Base-by-base conservation (phyloP, 1,139 yeast species). In the Protomyces inouyei region DNA sequence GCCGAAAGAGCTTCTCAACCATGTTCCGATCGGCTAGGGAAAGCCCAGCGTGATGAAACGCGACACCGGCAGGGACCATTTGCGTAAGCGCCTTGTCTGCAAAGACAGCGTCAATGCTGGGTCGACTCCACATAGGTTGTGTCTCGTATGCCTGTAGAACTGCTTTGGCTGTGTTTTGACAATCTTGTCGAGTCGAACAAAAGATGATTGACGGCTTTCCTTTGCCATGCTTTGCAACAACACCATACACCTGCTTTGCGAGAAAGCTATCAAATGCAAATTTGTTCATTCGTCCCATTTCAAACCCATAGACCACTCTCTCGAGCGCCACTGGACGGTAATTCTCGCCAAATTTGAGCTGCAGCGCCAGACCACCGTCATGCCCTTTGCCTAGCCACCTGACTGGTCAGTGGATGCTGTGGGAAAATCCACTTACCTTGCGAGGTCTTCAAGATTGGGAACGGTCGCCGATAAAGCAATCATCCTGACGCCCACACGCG, bases 11-110 rank as follows among this genome's bases (percentile, higher is more conserved):
- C 21, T 72, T 71, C 68, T 84, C 87, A 18, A 83, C 77, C 2
- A 73, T 68, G 16, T 68, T 70, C 55, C 87, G 73, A 69, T 84
- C 87, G 1, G 72, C 73, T 55, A 73, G 68, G 2, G 79, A 72
- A 53, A 84, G 73, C 0, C 87, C 87, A 0, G 87, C 87, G 73
- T 84, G 85, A 68, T 84, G 87, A 66, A 76, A 82, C 0, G 82
- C 84, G 28, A 83, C 74, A 0, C 85, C 85, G 0, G 70, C 68
- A 1, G 68, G 67, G 2, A 71, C 72, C 18, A 76, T 52, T 1
- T 60, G 67, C 1, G 54, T 51, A n/a, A 79, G 67, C 3, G 77
- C 80, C 59, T 71, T 73, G 38, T 77, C 79, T 52, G 70, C 70
- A 4, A 73, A 59, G 9, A 56, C n/a, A 2, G 69, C 65, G 9